phyloP scores from a whole-genome alignment of 768 basidiomycete genomes.

The Calocera cornea region DNA sequence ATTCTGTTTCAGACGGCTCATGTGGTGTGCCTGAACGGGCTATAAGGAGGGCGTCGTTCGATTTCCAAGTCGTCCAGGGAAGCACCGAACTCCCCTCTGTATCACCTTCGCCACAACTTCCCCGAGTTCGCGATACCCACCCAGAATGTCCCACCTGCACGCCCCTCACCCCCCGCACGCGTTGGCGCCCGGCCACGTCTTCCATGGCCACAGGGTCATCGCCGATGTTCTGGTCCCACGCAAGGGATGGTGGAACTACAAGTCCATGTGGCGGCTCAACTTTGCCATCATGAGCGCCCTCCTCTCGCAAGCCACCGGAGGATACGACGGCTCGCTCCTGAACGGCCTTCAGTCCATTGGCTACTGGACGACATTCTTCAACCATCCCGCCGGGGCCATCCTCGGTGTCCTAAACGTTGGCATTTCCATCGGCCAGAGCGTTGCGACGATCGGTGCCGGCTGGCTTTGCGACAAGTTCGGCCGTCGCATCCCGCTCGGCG shows the following conservation, averaged over 20 bases:
- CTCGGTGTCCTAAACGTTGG: constrained; percentile 55
- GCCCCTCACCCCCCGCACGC: too few species aligned
- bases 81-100: too few species aligned
- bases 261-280: constrained; percentile 33
- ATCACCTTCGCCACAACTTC: too few species aligned
- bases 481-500: constrained; percentile 44
- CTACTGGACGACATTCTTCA: constrained; percentile 46
- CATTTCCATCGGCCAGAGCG: constrained; percentile 43
- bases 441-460: constrained; percentile 49
- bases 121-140: too few species aligned
- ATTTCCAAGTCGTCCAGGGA: too few species aligned
- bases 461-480: constrained; percentile 47
- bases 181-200: too few species aligned
- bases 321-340: constrained; percentile 53
- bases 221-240: background rate
- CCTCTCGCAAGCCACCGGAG: constrained; percentile 54
- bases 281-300: constrained; percentile 46
- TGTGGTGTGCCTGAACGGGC: too few species aligned
- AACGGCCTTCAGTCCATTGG: constrained; percentile 54
- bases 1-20: too few species aligned
- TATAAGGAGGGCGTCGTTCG: too few species aligned
- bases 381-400: constrained; percentile 36
- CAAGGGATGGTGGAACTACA: background rate
- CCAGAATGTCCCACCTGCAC: too few species aligned
- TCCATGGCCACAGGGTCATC: background rate